Conservation (phyloP, 2,329 filamentous ascomycete genomes). For the Dactylonectria estremocensis region DNA sequence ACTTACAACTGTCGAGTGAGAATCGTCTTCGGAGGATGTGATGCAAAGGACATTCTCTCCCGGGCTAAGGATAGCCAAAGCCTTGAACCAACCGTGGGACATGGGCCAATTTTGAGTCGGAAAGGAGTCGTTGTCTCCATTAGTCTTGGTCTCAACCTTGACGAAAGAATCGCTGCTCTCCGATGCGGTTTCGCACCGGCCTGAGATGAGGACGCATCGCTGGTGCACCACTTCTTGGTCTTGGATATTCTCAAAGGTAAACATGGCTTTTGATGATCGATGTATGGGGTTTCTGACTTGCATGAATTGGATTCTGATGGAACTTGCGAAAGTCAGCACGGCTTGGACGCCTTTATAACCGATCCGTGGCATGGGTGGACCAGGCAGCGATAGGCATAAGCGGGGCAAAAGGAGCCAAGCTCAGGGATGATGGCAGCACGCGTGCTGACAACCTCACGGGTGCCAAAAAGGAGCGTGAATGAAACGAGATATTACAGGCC, state of each 20-base stretch:
- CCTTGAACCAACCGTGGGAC: slow-evolving; percentile 37
- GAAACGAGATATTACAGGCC: neutral
- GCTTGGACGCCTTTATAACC: neutral
- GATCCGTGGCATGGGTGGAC: neutral
- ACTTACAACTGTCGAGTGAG: slow-evolving; percentile 1
- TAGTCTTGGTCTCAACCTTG: slow-evolving; percentile 19
- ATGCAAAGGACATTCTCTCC: slow-evolving; percentile 29
- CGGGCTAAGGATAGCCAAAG: slow-evolving; percentile 29
- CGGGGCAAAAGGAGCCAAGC: neutral
- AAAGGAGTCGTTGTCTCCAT: slow-evolving; percentile 16
- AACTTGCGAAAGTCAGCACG: neutral
- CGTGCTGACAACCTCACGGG: no score
- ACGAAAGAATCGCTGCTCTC: slow-evolving; percentile 14
- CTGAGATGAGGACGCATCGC: slow-evolving; percentile 35
- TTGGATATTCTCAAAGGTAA: slow-evolving; percentile 37
- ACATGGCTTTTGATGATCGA: slow-evolving; percentile 1
- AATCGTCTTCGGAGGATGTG: neutral
- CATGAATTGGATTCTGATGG: neutral
- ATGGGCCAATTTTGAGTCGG: slow-evolving; percentile 37
- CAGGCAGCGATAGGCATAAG: neutral
- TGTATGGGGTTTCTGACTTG: neutral
- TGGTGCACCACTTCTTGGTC: slow-evolving; percentile 38
- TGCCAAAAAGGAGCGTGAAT: neutral
- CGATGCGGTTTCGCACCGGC: slow-evolving; percentile 17
- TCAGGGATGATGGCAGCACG: neutral